phyloP scores from a whole-genome alignment of 495 filamentous ascomycete species.

The Podospora pseudocomata region DNA sequence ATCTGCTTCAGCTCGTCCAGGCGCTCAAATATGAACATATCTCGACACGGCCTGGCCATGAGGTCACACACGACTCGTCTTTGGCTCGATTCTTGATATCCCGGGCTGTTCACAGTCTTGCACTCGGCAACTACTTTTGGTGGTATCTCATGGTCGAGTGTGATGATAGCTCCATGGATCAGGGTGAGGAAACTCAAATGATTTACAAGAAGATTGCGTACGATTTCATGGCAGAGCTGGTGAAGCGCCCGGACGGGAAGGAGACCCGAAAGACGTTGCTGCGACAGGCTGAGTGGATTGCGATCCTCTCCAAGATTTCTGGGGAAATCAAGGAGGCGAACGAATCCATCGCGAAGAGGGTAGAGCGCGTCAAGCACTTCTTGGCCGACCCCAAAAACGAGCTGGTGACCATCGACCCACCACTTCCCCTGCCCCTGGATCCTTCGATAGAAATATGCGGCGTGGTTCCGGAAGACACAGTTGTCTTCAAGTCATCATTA shows the following conservation, averaged over 20 bases:
- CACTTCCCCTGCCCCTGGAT: slow-evolving; percentile 84
- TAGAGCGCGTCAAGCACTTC: slow-evolving; percentile 75
- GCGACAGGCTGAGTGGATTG: slow-evolving; percentile 85
- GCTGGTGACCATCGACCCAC: slow-evolving; percentile 73
- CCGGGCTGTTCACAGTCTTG: slow-evolving; percentile 78
- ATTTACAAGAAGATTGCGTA: slow-evolving; percentile 90
- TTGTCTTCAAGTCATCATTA: slow-evolving; percentile 92
- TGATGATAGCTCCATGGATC: slow-evolving; percentile 73
- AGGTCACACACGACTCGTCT: slow-evolving; percentile 74
- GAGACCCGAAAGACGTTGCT: slow-evolving; percentile 71
- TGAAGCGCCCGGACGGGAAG: slow-evolving; percentile 55
- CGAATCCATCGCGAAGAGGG: slow-evolving; percentile 71
- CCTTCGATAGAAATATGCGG: slow-evolving; percentile 75
- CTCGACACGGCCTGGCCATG: slow-evolving; percentile 52
- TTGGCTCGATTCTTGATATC: slow-evolving; percentile 86
- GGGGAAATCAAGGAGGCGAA: slow-evolving; percentile 82
- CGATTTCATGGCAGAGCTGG: slow-evolving; percentile 88
- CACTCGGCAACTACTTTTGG: slow-evolving; percentile 89
- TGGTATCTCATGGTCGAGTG: slow-evolving; percentile 98
- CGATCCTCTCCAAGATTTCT: slow-evolving; percentile 81
- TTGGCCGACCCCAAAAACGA: slow-evolving; percentile 89
- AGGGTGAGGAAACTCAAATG: slow-evolving; percentile 65
- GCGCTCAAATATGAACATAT: slow-evolving; percentile 93
- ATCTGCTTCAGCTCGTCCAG: slow-evolving; percentile 92
- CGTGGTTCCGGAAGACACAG: slow-evolving; percentile 76